Evolutionary conservation across 1,284 basidiomycete genomes (phyloP).

Genomic region (Tilletia caries): DNA sequence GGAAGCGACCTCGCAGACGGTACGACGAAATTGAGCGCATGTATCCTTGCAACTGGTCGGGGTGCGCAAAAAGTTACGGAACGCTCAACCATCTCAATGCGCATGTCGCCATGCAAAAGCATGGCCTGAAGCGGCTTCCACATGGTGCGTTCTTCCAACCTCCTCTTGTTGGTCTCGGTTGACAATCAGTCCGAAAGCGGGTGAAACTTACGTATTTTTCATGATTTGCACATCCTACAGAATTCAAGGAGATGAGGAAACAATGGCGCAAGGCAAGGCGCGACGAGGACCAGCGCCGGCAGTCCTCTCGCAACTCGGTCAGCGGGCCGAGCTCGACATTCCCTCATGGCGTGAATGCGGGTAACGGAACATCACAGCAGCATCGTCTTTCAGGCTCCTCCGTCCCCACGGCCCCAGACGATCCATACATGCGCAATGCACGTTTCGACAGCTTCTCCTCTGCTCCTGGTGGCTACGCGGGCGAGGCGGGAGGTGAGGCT

Average conservation of each 20-base stretch:
- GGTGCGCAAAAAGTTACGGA: slow-evolving; percentile 78
- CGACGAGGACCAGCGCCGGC: slow-evolving; percentile 59
- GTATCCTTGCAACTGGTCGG: slow-evolving; percentile 76
- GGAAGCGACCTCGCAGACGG: slow-evolving; percentile 42
- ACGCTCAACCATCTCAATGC: slow-evolving; percentile 88
- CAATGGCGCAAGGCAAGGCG: slow-evolving; percentile 92
- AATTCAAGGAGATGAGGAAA: slow-evolving; percentile 95
- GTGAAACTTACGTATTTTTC: neutral
- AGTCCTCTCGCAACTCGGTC: slow-evolving; percentile 13
- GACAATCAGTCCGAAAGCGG: too few relatives aligned
- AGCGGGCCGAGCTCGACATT: neutral
- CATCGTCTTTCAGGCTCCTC: neutral
- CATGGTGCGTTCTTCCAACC: slow-evolving; percentile 63
- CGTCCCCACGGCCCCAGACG: neutral
- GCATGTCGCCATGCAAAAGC: slow-evolving; percentile 88
- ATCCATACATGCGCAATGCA: neutral
- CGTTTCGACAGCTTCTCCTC: slow-evolving; percentile 11
- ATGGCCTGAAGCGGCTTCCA: slow-evolving; percentile 76
- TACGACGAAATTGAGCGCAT: slow-evolving; percentile 70
- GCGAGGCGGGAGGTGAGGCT: neutral
- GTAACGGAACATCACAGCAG: neutral
- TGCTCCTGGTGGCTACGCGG: slow-evolving; percentile 5
- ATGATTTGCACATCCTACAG: slow-evolving; percentile 56
- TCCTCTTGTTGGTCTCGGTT: neutral
- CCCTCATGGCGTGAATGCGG: neutral